Base-by-base conservation (phyloP, 257 asterid genomes). In the Solanum tacnaense region DNA sequence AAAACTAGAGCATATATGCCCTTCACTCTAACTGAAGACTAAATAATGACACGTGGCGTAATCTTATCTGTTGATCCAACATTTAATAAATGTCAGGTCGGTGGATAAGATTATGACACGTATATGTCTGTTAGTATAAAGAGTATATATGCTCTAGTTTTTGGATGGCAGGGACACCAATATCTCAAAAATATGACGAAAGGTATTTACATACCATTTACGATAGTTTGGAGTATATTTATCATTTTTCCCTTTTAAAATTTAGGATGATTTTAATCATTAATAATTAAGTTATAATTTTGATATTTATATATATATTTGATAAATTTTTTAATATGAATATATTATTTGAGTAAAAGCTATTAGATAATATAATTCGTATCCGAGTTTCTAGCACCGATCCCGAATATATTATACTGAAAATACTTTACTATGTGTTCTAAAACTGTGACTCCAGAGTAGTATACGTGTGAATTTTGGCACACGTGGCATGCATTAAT, bases 1-100 rank as follows among this genome's bases (percentile, higher is more conserved):
- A 44, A 12, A 44, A 12, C 49, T 44, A 44, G 6, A 44, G 52
- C 16, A 44, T 44, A 44, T 46, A 13, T 15, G 0, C 0, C 0
- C 3, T 49, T 49, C 3, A 1, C 0, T 49, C 2, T 15, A 49
- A 49, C 7, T 0, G 7, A 49, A 49, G 8, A 49, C 8, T 49
- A 6, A 49, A 46, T 46, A 46, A 0, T 0, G 1, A 46, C 0
- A 46, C 0, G 2, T 46, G 0, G 0, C 7, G 0, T 0, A 46
- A 46, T 46, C 18, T 46, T 5, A 49, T 49, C 3, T 0, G 0
- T 16, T 0, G 60, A 52, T 52, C 1, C 9, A 0, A 52, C 0
- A 52, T 52, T 52, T 52, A 52, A 52, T 52, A 52, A 52, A 52
- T 6, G 0, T 52, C 8, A 16, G 1, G 1, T 5, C 21, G 23